A percentile compares a stretch with the other conserved stretches of the same genome.
Evolutionary conservation across 257 asterid species (phyloP).

Genomic region (Orobanche coerulescens): DNA sequence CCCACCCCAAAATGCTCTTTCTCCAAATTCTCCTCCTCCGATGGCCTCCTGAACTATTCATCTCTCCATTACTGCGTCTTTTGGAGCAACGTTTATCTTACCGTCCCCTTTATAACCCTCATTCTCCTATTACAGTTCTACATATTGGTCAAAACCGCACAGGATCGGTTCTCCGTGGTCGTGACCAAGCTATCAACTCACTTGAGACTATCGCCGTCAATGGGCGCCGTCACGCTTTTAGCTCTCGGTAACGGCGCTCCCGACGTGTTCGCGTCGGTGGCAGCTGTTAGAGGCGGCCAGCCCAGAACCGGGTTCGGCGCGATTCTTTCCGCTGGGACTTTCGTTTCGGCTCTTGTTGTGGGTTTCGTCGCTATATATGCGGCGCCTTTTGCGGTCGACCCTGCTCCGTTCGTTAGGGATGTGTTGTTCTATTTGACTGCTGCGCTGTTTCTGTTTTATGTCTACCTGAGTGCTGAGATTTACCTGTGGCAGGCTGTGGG

Average conservation of each 20-base stretch:
- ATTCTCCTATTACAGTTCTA: slow-evolving; percentile 66
- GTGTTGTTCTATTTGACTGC: slow-evolving; percentile 80
- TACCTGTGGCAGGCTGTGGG: slow-evolving; percentile 96
- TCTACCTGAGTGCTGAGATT: slow-evolving; percentile 94
- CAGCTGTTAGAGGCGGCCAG: slow-evolving; percentile 84
- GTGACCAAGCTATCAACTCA: slow-evolving; percentile 72
- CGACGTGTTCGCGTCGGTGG: slow-evolving; percentile 91
- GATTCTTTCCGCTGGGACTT: slow-evolving; percentile 92
- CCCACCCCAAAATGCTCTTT: slow-evolving; percentile 33
- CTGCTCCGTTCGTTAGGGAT: slow-evolving; percentile 82
- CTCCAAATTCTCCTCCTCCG: slow-evolving; percentile 31
- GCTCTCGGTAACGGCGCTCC: slow-evolving; percentile 98
- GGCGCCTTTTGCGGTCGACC: slow-evolving; percentile 81
- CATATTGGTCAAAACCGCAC: slow-evolving; percentile 86
- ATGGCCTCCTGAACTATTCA: slow-evolving; percentile 61
- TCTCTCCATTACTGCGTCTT: slow-evolving; percentile 59
- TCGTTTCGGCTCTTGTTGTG: slow-evolving; percentile 87
- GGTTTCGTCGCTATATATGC: slow-evolving; percentile 88
- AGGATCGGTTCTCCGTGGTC: slow-evolving; percentile 73
- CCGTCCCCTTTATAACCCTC: slow-evolving; percentile 57
- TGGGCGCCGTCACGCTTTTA: slow-evolving; percentile 96
- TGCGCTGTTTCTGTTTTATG: slow-evolving; percentile 71
- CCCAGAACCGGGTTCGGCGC: slow-evolving; percentile 92
- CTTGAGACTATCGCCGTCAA: slow-evolving; percentile 67
- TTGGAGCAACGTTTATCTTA: slow-evolving; percentile 33